Evolutionary conservation across 2,329 filamentous ascomycete genomes (phyloP), one percentile per base, ranked within the genome.

Genomic region (Diaporthe ampelina): DNA sequence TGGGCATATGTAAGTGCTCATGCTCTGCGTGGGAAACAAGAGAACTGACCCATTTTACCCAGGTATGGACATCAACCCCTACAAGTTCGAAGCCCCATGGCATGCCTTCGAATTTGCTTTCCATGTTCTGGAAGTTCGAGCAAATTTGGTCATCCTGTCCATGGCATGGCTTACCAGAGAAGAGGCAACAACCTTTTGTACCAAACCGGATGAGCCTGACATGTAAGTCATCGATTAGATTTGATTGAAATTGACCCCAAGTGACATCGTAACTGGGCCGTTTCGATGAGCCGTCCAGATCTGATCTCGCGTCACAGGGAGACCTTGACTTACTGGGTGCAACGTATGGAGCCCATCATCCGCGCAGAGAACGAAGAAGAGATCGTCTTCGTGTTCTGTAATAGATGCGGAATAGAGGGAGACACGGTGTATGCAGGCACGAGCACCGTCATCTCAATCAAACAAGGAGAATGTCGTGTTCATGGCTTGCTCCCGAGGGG

Each of bases 141-240:
- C 92, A 0, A 90, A 91, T 19, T 76, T 95, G 0, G 91, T 94
- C 1, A 89, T 95, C 45, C 77, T 96, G 0, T 91, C 89, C 5
- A 95, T 95, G 94, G 93, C 94, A 0, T 96, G 94, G 94, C 85
- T 94, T 43, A 94, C 93, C 1, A 85, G 81, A 72, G 90, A 86
- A 75, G 88, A 86, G 78, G 86, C 82, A 1, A 85, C 78, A 24
- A 73, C 74, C 10, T 91, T 85, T 79, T 90, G 79, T 74, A 85
- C 77, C 37, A 84, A 76, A 76, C 89, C 89, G 0, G 80, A 87
- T 0, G 89, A 91, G 67, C 93, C 93, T 0, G 94, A 95, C 77
- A 88, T 94, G 74, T 75, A 50, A 70, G 74, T 52, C 11, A 24
- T 50, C 19, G 21, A 11, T 24, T 7, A 3, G n/a, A 19, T 11